Evolutionary conservation across 129 eudicot genomes (phyloP), one percentile per base, ranked within the genome.

Genomic region (Artemisia tridentata): DNA sequence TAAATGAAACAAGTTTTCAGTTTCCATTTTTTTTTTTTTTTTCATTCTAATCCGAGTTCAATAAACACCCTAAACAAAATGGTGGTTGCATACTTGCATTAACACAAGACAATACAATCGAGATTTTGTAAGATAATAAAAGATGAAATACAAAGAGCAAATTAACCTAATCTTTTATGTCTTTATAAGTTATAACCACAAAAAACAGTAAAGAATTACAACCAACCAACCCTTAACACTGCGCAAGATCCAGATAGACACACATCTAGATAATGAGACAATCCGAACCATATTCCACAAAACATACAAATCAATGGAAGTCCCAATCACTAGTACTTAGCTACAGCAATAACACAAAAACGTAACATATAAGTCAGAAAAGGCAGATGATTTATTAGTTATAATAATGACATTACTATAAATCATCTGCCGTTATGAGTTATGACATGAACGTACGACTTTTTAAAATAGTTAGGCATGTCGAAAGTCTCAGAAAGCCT

Each of bases 171-270:
- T 74, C 68, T 27, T 80, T 68, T 68, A 21, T 73, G 61, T 47
- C 31, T 27, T 27, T 27, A 27, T 27, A 27, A 3, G 31, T 62
- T 57, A 68, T 29, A 73, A 64, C 72, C 31, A 27, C 31, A 27
- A 27, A 27, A 25, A 27, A 27, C 75, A 68, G 51, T 73, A 74
- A 76, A 72, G 78, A 82, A 65, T 78, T 78, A 82, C 77, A 69
- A 58, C 38, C 57, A 72, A 31, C 53, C 75, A 73, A 69, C 51
- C 71, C 38, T 50, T 49, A 3, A 63, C n/a, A 55, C 74, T 73
- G 29, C 70, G 75, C 75, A 77, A 18, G 43, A 73, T 62, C 45
- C 58, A 73, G 34, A 68, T 4, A 1, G 49, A 38, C 23, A 38
- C 27, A 53, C 59, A 9, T 51, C 10, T 63, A 34, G 12, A 63